Conservation (phyloP, 768 basidiomycete genomes). For the Phylloporus sp. region DNA sequence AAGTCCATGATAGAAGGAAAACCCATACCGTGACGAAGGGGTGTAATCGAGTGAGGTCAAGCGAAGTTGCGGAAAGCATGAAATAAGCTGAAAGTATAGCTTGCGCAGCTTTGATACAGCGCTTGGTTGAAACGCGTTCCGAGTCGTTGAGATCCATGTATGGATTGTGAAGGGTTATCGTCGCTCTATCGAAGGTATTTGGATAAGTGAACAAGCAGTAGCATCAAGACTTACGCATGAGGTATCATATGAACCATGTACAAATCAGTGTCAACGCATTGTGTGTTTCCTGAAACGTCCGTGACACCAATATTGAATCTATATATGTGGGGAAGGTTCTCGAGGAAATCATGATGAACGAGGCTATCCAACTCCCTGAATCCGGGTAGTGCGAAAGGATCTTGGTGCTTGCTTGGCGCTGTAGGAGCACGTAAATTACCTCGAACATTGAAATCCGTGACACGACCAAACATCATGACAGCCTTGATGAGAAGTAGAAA, state of each 20-base stretch:
- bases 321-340: constrained; percentile 64
- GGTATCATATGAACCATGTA: constrained; percentile 86
- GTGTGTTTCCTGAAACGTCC: constrained; percentile 51
- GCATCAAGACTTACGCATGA: constrained; percentile 59
- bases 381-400: constrained; percentile 63
- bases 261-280: constrained; percentile 72
- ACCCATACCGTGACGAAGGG: constrained; percentile 72
- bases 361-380: constrained; percentile 71
- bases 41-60: constrained; percentile 76
- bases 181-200: constrained; percentile 50
- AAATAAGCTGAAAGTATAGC: constrained; percentile 74
- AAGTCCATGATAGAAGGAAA: constrained; percentile 2
- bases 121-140: constrained; percentile 56
- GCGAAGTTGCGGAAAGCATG: constrained; percentile 73
- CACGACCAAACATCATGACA: constrained; percentile 79
- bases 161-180: constrained; percentile 82
- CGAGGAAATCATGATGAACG: constrained; percentile 62
- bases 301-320: constrained; percentile 61
- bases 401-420: constrained; percentile 65
- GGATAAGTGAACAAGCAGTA: constrained; percentile 2
- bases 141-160: constrained; percentile 74
- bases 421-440: constrained; percentile 64
- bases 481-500: constrained; percentile 79
- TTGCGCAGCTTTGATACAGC: constrained; percentile 74
- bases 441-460: constrained; percentile 83